Base-by-base conservation (phyloP, 2,329 filamentous ascomycete species). In the Diaporthe humulicola region DNA sequence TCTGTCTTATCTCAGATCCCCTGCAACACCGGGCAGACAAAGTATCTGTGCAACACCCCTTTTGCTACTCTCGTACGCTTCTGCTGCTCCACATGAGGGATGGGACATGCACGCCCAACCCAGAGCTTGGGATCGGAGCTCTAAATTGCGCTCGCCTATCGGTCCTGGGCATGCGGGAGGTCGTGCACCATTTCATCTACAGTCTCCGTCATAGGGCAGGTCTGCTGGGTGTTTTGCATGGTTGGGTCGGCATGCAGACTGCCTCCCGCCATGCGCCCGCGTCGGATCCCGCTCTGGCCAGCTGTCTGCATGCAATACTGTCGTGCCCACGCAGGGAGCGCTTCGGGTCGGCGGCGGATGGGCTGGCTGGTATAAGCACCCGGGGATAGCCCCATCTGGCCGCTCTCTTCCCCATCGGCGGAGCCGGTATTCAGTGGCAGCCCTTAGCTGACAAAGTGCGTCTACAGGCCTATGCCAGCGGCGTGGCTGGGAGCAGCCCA, bases 401-500 rank as follows among this genome's bases (percentile, higher is more conserved):
- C 74, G 57, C 70, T 69, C 69, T 52, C 45, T n/a, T n/a, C 67
- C 54, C 56, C 74, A 60, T 70, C 73, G 77, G 77, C 70, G 73
- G 73, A n/a, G 45, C 33, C 75, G 30, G 54, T 48, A 30, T 28
- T 48, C 40, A 60, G 40, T 66, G 40, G 58, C 36, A 67, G 38
- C 36, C 30, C 52, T 52, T 30, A 69, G 73, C 75, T 76, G 57
- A 76, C 74, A 60, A 69, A 70, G 22, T 45, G 42, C 38, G n/a
- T 75, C 70, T 75, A 81, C 84, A 98, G 96, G 95, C 86, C 93
- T 98, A 81, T 98, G 96, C 89, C 93, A 94, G 84, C 95, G 96
- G 80, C 95, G 96, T 84, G 94, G 95, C 85, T 98, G 96, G 96
- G 92, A 92, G 79, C 95, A 98, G 83, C 96, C 96, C 81, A 89